Conservation (phyloP, 2,329 filamentous ascomycete species). For the Pseudogymnoascus pannorum region DNA sequence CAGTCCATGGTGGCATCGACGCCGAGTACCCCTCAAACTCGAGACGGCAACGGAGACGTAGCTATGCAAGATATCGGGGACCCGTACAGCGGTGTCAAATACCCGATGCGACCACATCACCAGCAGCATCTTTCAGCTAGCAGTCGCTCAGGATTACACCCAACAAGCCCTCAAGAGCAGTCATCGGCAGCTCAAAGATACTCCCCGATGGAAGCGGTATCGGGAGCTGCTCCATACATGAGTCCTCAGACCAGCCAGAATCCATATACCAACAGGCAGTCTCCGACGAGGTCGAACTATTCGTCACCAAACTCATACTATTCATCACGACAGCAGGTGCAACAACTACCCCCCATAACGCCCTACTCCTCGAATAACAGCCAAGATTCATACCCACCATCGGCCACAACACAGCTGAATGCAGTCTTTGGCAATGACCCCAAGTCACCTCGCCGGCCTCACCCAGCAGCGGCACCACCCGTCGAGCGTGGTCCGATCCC, state of each 20-base stretch:
- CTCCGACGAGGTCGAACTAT: conserved; percentile 66
- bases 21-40: conserved; percentile 49
- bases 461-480: conserved; percentile 38
- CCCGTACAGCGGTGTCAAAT: conserved; percentile 78
- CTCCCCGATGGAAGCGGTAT: conserved; percentile 88
- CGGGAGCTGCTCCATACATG: conserved; percentile 72
- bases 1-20: conserved; percentile 52
- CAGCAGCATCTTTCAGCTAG: conserved; percentile 59
- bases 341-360: conserved; percentile 68
- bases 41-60: conserved; percentile 68
- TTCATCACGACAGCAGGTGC: conserved; percentile 35
- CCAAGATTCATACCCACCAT: conserved; percentile 59
- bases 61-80: conserved; percentile 84
- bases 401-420: conserved; percentile 64
- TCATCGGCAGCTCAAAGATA: conserved; percentile 85
- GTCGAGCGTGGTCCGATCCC: conserved; percentile 65
- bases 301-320: conserved; percentile 53
- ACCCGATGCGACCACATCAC: conserved; percentile 71
- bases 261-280: conserved; percentile 58
- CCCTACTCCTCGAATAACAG: conserved; percentile 57
- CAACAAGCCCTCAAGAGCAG: conserved; percentile 65
- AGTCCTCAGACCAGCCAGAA: conserved; percentile 48
- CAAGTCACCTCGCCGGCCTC: conserved; percentile 50
- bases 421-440: conserved; percentile 51
- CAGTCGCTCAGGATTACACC: conserved; percentile 51